These are phyloP conservation scores for Atalantia buxifolia DNA, from an alignment of 345 rosid species.

Conservation along the genomic window DNA sequence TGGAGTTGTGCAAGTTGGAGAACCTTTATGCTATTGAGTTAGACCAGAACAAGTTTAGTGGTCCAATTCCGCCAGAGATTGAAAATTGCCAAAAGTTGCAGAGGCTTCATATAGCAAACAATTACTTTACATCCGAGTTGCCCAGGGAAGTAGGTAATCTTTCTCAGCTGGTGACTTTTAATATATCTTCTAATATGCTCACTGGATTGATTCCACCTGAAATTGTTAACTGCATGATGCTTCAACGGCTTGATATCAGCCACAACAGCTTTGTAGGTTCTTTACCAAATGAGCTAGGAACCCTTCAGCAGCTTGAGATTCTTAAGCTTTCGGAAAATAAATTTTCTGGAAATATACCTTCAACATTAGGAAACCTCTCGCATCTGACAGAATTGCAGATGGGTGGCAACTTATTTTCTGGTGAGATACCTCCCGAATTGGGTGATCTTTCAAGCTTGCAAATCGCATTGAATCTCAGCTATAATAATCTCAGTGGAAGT, in stretches of 20 bases:
- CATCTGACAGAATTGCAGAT: conserved; percentile 84
- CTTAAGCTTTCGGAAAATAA: conserved; percentile 79
- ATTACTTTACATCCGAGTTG: conserved; percentile 54
- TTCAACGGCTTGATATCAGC: conserved; percentile 90
- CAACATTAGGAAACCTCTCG: conserved; percentile 60
- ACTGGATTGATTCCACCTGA: conserved; percentile 63
- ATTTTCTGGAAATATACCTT: conserved; percentile 72
- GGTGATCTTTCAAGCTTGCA: conserved; percentile 84
- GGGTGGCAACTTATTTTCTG: conserved; percentile 88
- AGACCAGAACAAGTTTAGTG: conserved; percentile 72
- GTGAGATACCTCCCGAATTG: conserved; percentile 66
- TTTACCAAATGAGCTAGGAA: conserved; percentile 74
- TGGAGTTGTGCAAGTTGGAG: conserved; percentile 65
- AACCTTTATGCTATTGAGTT: conserved; percentile 76
- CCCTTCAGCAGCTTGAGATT: conserved; percentile 75
- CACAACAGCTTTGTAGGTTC: conserved; percentile 55
- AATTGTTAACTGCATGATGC: conserved; percentile 70
- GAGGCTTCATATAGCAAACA: conserved; percentile 73
- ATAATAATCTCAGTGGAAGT: conserved; percentile 61
- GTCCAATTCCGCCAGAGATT: conserved; percentile 67
- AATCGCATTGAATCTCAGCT: conserved; percentile 89
- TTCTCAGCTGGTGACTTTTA: conserved; percentile 72
- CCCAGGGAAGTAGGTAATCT: conserved; percentile 77
- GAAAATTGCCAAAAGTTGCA: conserved; percentile 66
- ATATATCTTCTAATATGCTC: conserved; percentile 73